These are phyloP conservation scores for Colletotrichum lindemuthianum DNA, from an alignment of 2,329 filamentous ascomycete genomes.

Conservation along the genomic window DNA sequence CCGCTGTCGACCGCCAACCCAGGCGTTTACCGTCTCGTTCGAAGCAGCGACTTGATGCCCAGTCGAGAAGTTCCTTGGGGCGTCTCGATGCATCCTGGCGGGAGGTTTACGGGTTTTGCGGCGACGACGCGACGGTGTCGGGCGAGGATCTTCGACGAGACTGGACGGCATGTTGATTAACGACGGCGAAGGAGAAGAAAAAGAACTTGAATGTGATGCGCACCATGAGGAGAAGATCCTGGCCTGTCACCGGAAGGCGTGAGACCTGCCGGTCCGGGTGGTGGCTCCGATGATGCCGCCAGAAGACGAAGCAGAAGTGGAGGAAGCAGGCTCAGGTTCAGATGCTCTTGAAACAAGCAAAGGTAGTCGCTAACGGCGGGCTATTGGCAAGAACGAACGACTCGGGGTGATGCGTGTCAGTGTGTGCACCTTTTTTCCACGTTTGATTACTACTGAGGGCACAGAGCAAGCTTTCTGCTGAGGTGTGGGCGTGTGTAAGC, in stretches of 20 bases:
- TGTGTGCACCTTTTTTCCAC: too few species aligned
- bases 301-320: too few species aligned
- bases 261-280: too few species aligned
- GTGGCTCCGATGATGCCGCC: too few species aligned
- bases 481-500: too few species aligned
- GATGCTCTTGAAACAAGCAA: too few species aligned
- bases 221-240: conserved; percentile 32
- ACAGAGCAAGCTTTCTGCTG: too few species aligned
- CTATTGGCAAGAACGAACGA: too few species aligned
- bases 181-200: background rate
- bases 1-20: conserved; percentile 48
- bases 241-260: background rate
- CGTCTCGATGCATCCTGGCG: conserved; percentile 13
- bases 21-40: conserved; percentile 53
- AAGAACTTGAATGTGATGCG: conserved; percentile 1
- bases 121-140: conserved; percentile 22
- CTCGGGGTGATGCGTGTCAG: too few species aligned
- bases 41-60: conserved; percentile 48
- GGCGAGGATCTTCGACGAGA: conserved; percentile 27
- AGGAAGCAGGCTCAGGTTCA: too few species aligned
- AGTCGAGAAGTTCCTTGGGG: conserved; percentile 14
- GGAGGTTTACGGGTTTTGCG: conserved; percentile 25
- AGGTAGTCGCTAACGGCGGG: too few species aligned
- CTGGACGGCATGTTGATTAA: conserved; percentile 29
- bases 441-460: too few species aligned